Percentiles rank a stretch among this genome's conserved stretches.
Evolutionary conservation across 2,329 filamentous ascomycete species (phyloP).

Genomic region (Berkeleyomyces rouxiae): DNA sequence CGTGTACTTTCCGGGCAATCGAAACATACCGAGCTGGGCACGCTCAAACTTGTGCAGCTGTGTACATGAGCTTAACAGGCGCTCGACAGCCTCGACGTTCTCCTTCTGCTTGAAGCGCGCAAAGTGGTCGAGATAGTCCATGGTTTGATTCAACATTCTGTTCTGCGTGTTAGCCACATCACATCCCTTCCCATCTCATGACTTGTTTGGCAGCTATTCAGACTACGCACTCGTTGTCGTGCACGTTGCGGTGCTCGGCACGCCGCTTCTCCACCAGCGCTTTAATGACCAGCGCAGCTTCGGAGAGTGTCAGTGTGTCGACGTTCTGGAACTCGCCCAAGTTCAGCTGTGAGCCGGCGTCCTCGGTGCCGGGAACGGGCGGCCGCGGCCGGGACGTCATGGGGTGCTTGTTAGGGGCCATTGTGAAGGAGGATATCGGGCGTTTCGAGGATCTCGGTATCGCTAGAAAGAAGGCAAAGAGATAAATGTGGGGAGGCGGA

Average conservation of each 20-base stretch:
- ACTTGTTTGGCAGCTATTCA: not conserved
- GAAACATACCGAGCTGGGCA: conserved; percentile 60
- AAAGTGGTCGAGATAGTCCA: conserved; percentile 87
- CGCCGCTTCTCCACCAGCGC: conserved; percentile 69
- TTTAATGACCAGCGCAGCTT: conserved; percentile 82
- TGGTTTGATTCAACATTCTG: conserved; percentile 69
- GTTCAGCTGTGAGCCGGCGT: conserved; percentile 63
- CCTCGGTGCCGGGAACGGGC: conserved; percentile 61
- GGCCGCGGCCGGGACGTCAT: conserved; percentile 50
- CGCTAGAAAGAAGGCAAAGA: not conserved
- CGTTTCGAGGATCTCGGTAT: not conserved
- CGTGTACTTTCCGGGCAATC: not conserved
- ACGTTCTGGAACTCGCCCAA: conserved; percentile 90
- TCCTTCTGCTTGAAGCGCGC: conserved; percentile 91
- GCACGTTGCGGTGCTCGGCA: conserved; percentile 64
- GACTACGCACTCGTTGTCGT: conserved; percentile 61
- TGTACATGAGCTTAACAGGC: conserved; percentile 61
- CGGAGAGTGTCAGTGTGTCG: conserved; percentile 79
- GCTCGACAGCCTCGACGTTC: conserved; percentile 86
- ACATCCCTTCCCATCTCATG: too few species aligned
- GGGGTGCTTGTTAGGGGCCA: conserved; percentile 11
- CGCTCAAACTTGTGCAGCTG: conserved; percentile 84
- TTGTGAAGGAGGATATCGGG: not conserved
- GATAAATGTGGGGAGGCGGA: not conserved
- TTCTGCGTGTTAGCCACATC: not conserved